Evolutionary conservation across 1,139 yeast genomes (phyloP).

Genomic region (Eremothecium sinecaudum): DNA sequence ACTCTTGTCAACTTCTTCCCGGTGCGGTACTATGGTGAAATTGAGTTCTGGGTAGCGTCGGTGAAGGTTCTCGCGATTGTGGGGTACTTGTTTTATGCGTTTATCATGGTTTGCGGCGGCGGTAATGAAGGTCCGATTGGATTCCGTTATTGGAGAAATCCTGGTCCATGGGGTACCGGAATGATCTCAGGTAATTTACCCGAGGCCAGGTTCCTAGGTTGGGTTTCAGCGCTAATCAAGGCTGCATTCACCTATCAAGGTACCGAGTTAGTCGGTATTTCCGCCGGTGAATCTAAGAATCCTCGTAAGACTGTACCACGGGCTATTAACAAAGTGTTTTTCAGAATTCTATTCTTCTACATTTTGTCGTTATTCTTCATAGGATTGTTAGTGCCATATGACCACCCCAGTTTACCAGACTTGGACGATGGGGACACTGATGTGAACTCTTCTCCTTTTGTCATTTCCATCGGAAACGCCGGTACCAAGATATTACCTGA

Average conservation of each 20-base stretch:
- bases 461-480: slow-evolving; percentile 53
- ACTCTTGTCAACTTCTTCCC: slow-evolving; percentile 49
- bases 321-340: slow-evolving; percentile 69
- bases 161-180: slow-evolving; percentile 54
- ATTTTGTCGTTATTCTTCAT: slow-evolving; percentile 57
- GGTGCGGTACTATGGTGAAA: slow-evolving; percentile 55
- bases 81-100: slow-evolving; percentile 61
- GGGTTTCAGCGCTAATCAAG: slow-evolving; percentile 52
- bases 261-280: slow-evolving; percentile 63
- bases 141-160: slow-evolving; percentile 61
- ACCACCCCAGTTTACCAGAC: slow-evolving; percentile 38
- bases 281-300: slow-evolving; percentile 71
- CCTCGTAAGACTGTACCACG: slow-evolving; percentile 71
- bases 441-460: slow-evolving; percentile 65
- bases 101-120: slow-evolving; percentile 67
- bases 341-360: slow-evolving; percentile 68
- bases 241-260: slow-evolving; percentile 77
- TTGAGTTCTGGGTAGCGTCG: slow-evolving; percentile 61
- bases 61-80: slow-evolving; percentile 61
- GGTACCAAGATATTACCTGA: slow-evolving; percentile 64
- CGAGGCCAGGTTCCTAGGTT: slow-evolving; percentile 51
- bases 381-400: slow-evolving; percentile 65
- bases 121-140: slow-evolving; percentile 62
- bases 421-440: slow-evolving; percentile 33
- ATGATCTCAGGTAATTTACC: slow-evolving; percentile 34